These are phyloP conservation scores for Pestalotiopsis sp. DNA, from an alignment of 2,329 filamentous ascomycete species.

Conservation along the genomic window DNA sequence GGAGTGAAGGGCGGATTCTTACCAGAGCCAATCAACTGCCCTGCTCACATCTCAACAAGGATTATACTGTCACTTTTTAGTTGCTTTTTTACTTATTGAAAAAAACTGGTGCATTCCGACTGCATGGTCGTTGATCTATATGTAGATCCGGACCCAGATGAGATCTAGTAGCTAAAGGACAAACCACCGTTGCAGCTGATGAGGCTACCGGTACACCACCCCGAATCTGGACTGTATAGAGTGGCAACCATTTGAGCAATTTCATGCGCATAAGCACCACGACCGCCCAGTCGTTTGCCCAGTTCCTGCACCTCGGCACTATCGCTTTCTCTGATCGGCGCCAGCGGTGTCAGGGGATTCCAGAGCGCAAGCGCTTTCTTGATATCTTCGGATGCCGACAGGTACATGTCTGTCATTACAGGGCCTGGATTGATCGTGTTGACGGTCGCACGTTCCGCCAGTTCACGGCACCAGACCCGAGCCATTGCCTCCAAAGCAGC, in stretches of 20 bases:
- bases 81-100: not conserved
- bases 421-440: slow-evolving; percentile 65
- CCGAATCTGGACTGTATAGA: slow-evolving; percentile 20
- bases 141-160: not conserved
- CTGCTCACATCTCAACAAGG: not conserved
- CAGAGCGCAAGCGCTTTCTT: slow-evolving; percentile 36
- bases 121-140: not conserved
- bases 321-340: slow-evolving; percentile 25
- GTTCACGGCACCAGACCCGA: slow-evolving; percentile 62
- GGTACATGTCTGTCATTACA: slow-evolving; percentile 48
- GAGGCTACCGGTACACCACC: slow-evolving; percentile 21
- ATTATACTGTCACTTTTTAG: not conserved
- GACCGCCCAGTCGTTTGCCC: slow-evolving; percentile 18
- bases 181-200: slow-evolving; percentile 22
- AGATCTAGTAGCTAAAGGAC: slow-evolving; percentile 17
- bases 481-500: slow-evolving; percentile 66
- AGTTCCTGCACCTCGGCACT: slow-evolving; percentile 18
- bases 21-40: not conserved
- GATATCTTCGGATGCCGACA: slow-evolving; percentile 55
- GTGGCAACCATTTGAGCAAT: slow-evolving; percentile 21
- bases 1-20: not conserved
- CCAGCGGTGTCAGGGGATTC: slow-evolving; percentile 16
- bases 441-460: slow-evolving; percentile 58
- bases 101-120: not conserved
- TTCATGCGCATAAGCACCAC: slow-evolving; percentile 20